Percentiles rank a stretch among this genome's conserved stretches.
Evolutionary conservation across 2,329 filamentous ascomycete genomes (phyloP).

Genomic region (Trichoderma simmonsii): DNA sequence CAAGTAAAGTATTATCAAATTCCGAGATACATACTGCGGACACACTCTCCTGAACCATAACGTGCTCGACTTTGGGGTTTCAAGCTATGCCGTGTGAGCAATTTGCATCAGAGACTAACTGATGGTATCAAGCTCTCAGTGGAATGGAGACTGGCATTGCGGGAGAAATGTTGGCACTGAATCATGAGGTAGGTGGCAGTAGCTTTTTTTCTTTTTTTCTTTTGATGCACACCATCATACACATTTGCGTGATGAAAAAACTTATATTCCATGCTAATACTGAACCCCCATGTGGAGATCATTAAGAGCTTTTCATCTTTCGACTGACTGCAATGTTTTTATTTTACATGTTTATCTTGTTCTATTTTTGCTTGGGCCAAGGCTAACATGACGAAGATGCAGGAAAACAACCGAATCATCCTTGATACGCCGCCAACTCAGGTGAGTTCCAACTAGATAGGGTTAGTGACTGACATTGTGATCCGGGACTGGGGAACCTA

Average conservation of each 20-base stretch:
- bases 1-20: slow-evolving; percentile 44
- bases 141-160: background rate
- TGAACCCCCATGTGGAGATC: slow-evolving; percentile 65
- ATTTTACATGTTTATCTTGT: slow-evolving; percentile 23
- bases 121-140: background rate
- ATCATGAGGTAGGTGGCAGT: slow-evolving; percentile 28
- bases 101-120: slow-evolving; percentile 2
- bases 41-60: slow-evolving; percentile 30
- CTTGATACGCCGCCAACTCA: slow-evolving; percentile 54
- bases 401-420: slow-evolving; percentile 24
- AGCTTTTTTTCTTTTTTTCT: slow-evolving; percentile 22
- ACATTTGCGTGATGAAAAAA: slow-evolving; percentile 59
- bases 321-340: slow-evolving; percentile 57
- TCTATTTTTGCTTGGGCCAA: slow-evolving; percentile 1
- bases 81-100: background rate
- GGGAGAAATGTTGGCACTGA: background rate
- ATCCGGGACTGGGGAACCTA: slow-evolving; percentile 36
- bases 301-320: slow-evolving; percentile 79
- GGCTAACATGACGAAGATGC: slow-evolving; percentile 22
- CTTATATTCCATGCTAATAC: slow-evolving; percentile 76
- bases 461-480: background rate
- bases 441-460: slow-evolving; percentile 37
- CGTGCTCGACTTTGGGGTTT: background rate
- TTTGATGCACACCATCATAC: slow-evolving; percentile 9
- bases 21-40: slow-evolving; percentile 42